Conservation (phyloP, 345 rosid species). For the thale cress (Arabidopsis thaliana) region DNA sequence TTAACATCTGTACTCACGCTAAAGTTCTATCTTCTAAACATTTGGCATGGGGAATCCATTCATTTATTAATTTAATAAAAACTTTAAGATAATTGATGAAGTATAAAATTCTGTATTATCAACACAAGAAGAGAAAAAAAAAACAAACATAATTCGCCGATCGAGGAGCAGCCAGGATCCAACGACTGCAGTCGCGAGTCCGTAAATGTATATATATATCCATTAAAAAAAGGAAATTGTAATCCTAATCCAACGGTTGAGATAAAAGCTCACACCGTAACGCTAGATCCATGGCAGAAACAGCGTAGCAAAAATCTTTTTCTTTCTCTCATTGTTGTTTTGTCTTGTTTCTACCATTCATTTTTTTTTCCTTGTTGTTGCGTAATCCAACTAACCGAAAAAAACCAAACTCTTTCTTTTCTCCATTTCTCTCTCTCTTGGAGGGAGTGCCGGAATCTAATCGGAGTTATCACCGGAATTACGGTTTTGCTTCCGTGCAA, state of each 20-base stretch:
- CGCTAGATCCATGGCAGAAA: constrained; percentile 46
- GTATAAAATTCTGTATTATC: not conserved
- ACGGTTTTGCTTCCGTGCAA: constrained; percentile 24
- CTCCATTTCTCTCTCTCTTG: constrained; percentile 24
- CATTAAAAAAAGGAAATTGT: not conserved
- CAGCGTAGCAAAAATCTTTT: constrained; percentile 42
- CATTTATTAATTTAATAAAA: not conserved
- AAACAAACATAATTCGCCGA: constrained; percentile 12
- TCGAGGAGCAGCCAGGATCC: constrained; percentile 12
- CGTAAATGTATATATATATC: not conserved
- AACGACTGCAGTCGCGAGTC: constrained; percentile 26
- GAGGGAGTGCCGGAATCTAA: constrained; percentile 43
- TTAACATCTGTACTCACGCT: constrained; percentile 11
- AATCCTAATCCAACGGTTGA: constrained; percentile 31
- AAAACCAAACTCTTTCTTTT: constrained; percentile 36
- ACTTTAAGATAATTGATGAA: not conserved
- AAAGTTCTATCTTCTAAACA: constrained; percentile 13
- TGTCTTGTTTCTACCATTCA: constrained; percentile 43
- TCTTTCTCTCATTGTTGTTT: not conserved
- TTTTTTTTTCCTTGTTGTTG: not conserved
- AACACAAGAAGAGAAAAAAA: not conserved
- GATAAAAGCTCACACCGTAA: constrained; percentile 35
- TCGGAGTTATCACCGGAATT: constrained; percentile 40
- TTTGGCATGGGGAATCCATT: not conserved
- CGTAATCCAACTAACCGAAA: constrained; percentile 37